phyloP scores from a whole-genome alignment of 306 rosid species.

The Ziziphus jujuba region DNA sequence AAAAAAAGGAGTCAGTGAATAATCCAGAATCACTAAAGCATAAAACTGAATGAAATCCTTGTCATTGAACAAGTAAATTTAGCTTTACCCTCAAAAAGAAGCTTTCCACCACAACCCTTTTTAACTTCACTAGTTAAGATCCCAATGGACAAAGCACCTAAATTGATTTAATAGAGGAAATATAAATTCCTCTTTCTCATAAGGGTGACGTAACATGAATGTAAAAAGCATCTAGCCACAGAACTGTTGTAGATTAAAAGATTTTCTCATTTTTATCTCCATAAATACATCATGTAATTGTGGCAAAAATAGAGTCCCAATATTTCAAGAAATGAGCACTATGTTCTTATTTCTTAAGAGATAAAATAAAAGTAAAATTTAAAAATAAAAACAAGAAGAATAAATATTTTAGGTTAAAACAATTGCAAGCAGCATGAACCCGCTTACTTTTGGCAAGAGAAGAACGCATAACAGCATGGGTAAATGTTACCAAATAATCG shows the following conservation, averaged over 20 bases:
- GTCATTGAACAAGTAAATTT: background rate
- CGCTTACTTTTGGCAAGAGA: background rate
- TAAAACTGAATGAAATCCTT: background rate
- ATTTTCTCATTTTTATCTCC: background rate
- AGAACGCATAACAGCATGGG: no score
- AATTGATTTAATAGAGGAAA: background rate
- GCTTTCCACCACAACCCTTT: background rate
- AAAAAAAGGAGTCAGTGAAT: slow-evolving; percentile 6
- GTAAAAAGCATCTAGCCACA: background rate
- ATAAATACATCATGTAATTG: background rate
- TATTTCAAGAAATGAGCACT: no score
- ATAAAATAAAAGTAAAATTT: no score
- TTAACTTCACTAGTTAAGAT: background rate
- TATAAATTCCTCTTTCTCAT: background rate
- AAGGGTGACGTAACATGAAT: background rate
- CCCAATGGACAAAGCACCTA: no score
- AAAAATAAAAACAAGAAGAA: no score
- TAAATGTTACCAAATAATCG: no score
- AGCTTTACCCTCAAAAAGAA: background rate
- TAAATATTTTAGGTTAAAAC: no score
- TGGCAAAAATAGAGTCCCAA: no score
- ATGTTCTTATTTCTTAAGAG: no score
- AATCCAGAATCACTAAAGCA: background rate
- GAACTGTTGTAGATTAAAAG: background rate
- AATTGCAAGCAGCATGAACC: no score